Evolutionary conservation across 352 stramenopile species (phyloP).

Genomic region (Phytophthora sp.): DNA sequence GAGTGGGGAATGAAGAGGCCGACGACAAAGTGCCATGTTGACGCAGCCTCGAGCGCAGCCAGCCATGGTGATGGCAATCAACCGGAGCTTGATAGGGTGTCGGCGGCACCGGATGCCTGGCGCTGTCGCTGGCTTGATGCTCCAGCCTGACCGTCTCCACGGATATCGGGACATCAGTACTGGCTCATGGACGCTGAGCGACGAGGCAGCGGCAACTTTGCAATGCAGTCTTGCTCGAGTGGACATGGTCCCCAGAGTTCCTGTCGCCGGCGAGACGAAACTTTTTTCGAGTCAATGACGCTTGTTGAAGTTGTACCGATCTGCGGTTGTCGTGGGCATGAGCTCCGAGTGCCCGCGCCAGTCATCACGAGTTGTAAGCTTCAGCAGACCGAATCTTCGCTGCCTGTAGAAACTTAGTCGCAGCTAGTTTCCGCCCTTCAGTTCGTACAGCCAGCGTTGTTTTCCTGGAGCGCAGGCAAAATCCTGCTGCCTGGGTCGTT

Average conservation of each 20-base stretch:
- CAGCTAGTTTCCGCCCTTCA: too few relatives aligned
- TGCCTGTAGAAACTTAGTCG: too few relatives aligned
- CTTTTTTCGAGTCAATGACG: conserved; percentile 4
- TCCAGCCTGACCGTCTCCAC: conserved; percentile 6
- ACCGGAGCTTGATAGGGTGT: conserved; percentile 1
- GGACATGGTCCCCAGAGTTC: conserved; percentile 2
- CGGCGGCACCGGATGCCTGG: conserved; percentile 39
- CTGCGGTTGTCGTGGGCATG: conserved; percentile 2
- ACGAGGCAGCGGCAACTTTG: conserved; percentile 19
- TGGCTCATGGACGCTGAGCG: background rate
- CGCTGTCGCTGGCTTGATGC: conserved; percentile 33
- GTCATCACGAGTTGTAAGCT: conserved; percentile 2
- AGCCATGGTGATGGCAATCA: background rate
- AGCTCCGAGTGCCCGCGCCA: background rate
- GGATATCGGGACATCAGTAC: conserved; percentile 3
- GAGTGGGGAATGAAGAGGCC: conserved; percentile 21
- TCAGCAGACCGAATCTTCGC: conserved; percentile 1
- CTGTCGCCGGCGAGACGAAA: background rate
- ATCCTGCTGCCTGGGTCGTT: conserved; percentile 5
- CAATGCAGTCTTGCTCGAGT: background rate
- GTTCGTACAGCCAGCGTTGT: too few relatives aligned
- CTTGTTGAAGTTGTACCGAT: conserved; percentile 23
- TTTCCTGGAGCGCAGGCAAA: background rate
- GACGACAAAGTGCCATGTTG: conserved; percentile 18
- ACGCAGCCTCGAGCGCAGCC: conserved; percentile 13